These are phyloP conservation scores for Neofusicoccum ribis DNA, from an alignment of 2,329 filamentous ascomycete genomes.

Conservation along the genomic window DNA sequence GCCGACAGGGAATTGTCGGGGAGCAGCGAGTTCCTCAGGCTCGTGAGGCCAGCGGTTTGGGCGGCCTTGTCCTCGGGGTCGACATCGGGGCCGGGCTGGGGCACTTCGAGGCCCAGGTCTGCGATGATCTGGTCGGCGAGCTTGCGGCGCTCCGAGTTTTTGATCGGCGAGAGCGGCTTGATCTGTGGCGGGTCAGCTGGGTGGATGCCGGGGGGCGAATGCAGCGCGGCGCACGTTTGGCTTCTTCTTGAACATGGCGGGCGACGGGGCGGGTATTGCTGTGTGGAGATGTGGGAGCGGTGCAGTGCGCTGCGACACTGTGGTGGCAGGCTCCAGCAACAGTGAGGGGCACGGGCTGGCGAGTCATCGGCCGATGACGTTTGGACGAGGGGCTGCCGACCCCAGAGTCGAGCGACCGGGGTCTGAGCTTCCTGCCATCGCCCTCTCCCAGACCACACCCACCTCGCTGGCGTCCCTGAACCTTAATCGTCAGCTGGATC, in stretches of 20 bases:
- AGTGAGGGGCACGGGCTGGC: constrained; percentile 6
- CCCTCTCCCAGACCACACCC: not conserved
- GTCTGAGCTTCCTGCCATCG: not conserved
- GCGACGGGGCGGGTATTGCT: not conserved
- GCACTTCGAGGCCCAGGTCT: constrained; percentile 57
- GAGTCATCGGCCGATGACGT: constrained; percentile 5
- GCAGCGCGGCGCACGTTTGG: constrained; percentile 47
- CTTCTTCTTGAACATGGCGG: constrained; percentile 64
- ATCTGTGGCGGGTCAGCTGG: constrained; percentile 46
- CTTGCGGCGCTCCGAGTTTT: constrained; percentile 67
- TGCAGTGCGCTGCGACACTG: not conserved
- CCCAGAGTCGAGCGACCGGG: not conserved
- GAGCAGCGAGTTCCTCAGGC: constrained; percentile 59
- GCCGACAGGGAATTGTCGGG: constrained; percentile 64
- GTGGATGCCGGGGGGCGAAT: not conserved
- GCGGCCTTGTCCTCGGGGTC: constrained; percentile 46
- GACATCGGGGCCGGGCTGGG: constrained; percentile 36
- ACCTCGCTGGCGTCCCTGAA: no score
- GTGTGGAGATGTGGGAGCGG: not conserved
- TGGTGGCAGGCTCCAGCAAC: not conserved
- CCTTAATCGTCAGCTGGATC: no score
- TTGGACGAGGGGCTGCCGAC: not conserved
- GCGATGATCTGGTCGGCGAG: constrained; percentile 67
- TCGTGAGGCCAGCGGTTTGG: constrained; percentile 48
- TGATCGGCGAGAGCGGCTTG: constrained; percentile 65